Conservation (phyloP, 495 filamentous ascomycete species). For the Daldinia vernicosa region DNA sequence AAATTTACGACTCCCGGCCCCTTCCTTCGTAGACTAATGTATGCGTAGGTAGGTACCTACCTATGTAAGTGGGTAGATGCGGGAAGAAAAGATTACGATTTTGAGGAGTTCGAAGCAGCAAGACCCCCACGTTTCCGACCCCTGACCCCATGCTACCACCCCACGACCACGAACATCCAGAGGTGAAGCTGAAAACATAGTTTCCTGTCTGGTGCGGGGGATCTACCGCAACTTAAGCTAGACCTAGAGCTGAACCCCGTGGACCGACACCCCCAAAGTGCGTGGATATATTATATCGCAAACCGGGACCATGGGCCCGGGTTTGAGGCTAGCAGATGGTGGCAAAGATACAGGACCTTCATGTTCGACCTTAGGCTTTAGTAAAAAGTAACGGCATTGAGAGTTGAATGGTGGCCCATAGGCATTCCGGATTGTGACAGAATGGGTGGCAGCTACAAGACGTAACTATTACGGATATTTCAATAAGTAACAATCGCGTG, state of each 20-base stretch:
- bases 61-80: neutral
- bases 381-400: neutral
- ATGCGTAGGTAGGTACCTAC: neutral
- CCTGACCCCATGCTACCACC: neutral
- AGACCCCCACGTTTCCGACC: constrained; percentile 7
- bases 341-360: neutral
- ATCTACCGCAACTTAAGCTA: constrained; percentile 2
- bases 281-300: constrained; percentile 1
- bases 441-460: neutral
- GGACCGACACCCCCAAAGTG: neutral
- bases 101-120: neutral
- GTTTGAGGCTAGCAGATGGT: neutral
- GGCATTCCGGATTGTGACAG: neutral
- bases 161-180: constrained; percentile 11
- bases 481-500: neutral
- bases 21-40: neutral
- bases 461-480: neutral
- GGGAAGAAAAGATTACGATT: neutral
- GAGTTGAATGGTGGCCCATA: neutral
- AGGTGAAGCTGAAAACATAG: neutral
- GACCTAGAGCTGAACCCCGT: neutral
- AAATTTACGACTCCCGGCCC: neutral
- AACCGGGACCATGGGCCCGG: constrained; percentile 26
- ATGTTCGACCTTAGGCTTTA: neutral
- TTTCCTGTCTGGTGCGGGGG: constrained; percentile 4